These are phyloP conservation scores for Trypanosomatidae sp. DNA, from an alignment of 208 protist species.

Conservation along the genomic window DNA sequence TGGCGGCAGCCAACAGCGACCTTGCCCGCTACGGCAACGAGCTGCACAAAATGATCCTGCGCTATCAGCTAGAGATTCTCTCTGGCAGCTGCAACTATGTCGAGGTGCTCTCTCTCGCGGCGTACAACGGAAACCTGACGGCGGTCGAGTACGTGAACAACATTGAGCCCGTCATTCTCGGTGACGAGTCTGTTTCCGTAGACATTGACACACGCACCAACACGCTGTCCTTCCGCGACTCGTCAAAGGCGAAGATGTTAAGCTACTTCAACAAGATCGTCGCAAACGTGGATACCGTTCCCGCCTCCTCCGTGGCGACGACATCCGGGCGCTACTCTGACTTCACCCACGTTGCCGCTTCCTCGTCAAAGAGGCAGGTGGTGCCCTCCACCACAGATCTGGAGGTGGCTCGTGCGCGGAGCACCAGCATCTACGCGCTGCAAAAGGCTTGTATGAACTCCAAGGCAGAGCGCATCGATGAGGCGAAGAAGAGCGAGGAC, in stretches of 20 bases:
- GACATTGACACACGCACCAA: constrained; percentile 74
- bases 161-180: constrained; percentile 65
- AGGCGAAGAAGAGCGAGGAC: constrained; percentile 34
- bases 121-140: constrained; percentile 35
- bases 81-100: constrained; percentile 42
- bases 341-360: constrained; percentile 20
- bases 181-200: constrained; percentile 52
- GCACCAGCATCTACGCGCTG: constrained; percentile 37
- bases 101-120: constrained; percentile 43
- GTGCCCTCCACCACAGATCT: constrained; percentile 39
- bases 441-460: constrained; percentile 46
- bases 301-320: constrained; percentile 23
- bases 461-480: constrained; percentile 35
- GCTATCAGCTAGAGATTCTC: constrained; percentile 56
- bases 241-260: constrained; percentile 62
- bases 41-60: constrained; percentile 48
- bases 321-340: constrained; percentile 18
- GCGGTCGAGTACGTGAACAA: constrained; percentile 57
- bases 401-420: constrained; percentile 35
- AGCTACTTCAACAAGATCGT: constrained; percentile 47
- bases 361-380: constrained; percentile 15
- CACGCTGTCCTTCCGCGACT: constrained; percentile 62
- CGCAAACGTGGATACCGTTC: constrained; percentile 20
- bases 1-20: constrained; percentile 22
- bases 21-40: constrained; percentile 27